Evolutionary conservation across 768 basidiomycete genomes (phyloP).

Genomic region (Rubroboletus satanas): DNA sequence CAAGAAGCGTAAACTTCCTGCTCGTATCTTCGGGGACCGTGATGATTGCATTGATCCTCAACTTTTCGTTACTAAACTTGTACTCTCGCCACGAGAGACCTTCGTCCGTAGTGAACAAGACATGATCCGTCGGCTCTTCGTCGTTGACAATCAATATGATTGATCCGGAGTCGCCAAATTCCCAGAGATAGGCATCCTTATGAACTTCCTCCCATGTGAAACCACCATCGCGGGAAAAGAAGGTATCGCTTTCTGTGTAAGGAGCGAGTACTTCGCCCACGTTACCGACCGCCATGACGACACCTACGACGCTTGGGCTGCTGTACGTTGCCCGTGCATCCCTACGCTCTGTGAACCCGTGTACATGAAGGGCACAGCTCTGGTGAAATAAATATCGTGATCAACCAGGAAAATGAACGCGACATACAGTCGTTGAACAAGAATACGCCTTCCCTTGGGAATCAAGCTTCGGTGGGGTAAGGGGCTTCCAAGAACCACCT

Average conservation of each 20-base stretch:
- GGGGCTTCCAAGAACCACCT: conserved; percentile 86
- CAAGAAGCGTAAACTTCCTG: conserved; percentile 85
- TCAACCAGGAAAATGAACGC: neutral
- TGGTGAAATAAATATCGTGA: conserved; percentile 29
- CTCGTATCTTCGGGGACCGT: conserved; percentile 91
- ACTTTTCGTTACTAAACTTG: conserved; percentile 64
- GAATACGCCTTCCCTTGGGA: conserved; percentile 69
- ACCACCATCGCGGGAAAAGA: conserved; percentile 93
- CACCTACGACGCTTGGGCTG: conserved; percentile 85
- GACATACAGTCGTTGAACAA: conserved; percentile 62
- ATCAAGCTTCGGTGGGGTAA: conserved; percentile 72
- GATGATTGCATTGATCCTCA: conserved; percentile 73
- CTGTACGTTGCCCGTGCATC: conserved; percentile 93
- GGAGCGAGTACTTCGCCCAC: conserved; percentile 80
- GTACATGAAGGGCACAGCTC: conserved; percentile 86
- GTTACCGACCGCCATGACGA: conserved; percentile 95
- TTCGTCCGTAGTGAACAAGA: conserved; percentile 88
- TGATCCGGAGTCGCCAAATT: conserved; percentile 96
- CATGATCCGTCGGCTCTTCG: conserved; percentile 85
- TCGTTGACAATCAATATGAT: conserved; percentile 93
- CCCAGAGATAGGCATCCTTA: conserved; percentile 97
- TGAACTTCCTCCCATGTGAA: conserved; percentile 99
- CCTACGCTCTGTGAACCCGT: conserved; percentile 90
- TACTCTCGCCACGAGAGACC: conserved; percentile 88
- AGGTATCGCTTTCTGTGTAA: conserved; percentile 89